These are phyloP conservation scores for Vitis rotundifolia DNA, from an alignment of 164 flowering plant species.

Conservation along the genomic window DNA sequence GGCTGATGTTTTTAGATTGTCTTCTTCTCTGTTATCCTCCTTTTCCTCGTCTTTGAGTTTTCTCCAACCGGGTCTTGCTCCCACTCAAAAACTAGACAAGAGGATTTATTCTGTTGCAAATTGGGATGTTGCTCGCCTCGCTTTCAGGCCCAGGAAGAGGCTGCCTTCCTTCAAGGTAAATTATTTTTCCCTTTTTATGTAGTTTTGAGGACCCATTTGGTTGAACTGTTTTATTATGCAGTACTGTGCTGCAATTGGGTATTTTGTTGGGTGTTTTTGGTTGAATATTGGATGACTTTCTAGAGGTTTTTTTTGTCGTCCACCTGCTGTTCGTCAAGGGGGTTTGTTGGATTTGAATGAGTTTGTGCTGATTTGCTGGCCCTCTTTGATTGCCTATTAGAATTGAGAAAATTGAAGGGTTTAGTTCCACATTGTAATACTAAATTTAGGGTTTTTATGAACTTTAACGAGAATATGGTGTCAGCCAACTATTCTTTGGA, in stretches of 20 bases:
- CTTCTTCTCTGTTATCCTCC: conserved; percentile 2
- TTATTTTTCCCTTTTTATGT: background rate
- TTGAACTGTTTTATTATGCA: background rate
- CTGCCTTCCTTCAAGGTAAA: conserved; percentile 31
- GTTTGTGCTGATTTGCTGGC: background rate
- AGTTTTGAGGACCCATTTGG: conserved; percentile 9
- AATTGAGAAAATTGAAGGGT: background rate
- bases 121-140: conserved; percentile 13
- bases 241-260: background rate
- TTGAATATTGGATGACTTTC: background rate
- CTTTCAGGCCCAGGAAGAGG: conserved; percentile 20
- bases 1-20: too few species aligned
- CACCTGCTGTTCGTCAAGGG: background rate
- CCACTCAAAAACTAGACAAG: conserved; percentile 20
- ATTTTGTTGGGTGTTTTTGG: background rate
- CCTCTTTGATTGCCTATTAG: background rate
- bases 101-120: conserved; percentile 20
- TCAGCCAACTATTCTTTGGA: background rate
- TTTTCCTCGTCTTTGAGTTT: conserved; percentile 23
- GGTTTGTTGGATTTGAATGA: background rate
- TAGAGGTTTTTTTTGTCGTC: background rate
- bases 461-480: background rate
- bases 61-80: conserved; percentile 23
- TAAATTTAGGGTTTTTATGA: background rate
- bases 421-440: background rate